Conservation (phyloP, 176 grass and related monocot genomes). For the Zea luxurians region DNA sequence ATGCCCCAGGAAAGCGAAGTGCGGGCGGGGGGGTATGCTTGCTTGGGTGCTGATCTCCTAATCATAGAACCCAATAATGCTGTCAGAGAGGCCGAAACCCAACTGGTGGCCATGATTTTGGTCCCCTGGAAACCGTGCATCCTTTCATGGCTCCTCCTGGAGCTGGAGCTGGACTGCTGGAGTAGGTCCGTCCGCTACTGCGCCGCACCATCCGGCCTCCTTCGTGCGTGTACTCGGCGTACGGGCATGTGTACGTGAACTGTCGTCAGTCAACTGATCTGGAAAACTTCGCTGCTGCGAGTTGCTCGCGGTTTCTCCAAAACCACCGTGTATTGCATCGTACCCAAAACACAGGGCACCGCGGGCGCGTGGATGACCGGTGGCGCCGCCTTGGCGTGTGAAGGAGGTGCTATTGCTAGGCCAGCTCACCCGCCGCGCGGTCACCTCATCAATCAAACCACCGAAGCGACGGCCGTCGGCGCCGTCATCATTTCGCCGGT, state of each 20-base stretch:
- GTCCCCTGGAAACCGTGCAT: conserved; percentile 19
- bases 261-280: not conserved
- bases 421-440: not conserved
- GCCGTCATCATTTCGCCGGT: not conserved
- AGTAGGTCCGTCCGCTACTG: too few species aligned
- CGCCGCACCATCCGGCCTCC: conserved; percentile 9
- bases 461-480: not conserved
- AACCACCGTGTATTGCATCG: not conserved
- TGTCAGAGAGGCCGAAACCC: not conserved
- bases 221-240: conserved; percentile 9
- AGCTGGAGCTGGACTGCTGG: not conserved
- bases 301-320: not conserved
- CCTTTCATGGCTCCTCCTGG: conserved; percentile 13
- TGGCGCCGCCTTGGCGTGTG: not conserved
- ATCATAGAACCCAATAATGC: conserved; percentile 32
- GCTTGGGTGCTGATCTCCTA: not conserved
- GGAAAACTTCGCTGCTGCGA: not conserved
- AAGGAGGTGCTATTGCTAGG: conserved; percentile 11
- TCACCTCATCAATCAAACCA: conserved; percentile 17
- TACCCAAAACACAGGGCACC: not conserved
- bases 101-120: conserved; percentile 37
- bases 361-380: too few species aligned
- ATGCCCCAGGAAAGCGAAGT: conserved; percentile 2
- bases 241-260: conserved; percentile 30
- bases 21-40: conserved; percentile 17